phyloP scores from a whole-genome alignment of 352 stramenopile species.

The Pythium periplocum region DNA sequence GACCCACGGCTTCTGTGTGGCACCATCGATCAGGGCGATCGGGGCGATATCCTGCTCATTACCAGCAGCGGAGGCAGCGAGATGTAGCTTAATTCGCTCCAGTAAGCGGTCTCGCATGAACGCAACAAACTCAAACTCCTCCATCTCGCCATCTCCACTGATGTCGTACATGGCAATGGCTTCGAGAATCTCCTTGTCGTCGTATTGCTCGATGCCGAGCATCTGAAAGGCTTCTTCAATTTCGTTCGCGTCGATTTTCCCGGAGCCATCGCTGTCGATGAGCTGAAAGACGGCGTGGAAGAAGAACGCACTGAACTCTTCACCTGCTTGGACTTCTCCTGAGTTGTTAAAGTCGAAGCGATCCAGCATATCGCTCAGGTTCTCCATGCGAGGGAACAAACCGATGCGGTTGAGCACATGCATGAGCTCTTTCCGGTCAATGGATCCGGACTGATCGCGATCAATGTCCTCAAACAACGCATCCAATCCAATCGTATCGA shows the following conservation, averaged over 20 bases:
- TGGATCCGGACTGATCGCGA: constrained; percentile 45
- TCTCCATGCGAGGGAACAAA: constrained; percentile 47
- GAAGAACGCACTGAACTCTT: constrained; percentile 63
- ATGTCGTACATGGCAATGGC: constrained; percentile 73
- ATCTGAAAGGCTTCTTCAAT: constrained; percentile 70
- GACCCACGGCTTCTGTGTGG: constrained; percentile 59
- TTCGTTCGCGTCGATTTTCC: constrained; percentile 74
- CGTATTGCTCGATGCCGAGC: constrained; percentile 51
- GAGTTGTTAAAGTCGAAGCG: constrained; percentile 49
- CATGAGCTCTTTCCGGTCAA: constrained; percentile 58
- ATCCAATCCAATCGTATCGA: constrained; percentile 55
- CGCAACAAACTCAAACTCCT: constrained; percentile 77
- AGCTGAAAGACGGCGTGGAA: constrained; percentile 73
- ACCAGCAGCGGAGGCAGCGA: constrained; percentile 16
- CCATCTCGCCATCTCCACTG: constrained; percentile 70
- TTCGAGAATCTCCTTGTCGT: constrained; percentile 55
- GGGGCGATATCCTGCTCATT: constrained; percentile 6
- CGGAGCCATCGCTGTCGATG: constrained; percentile 66
- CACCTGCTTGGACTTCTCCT: constrained; percentile 34
- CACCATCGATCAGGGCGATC: constrained; percentile 36
- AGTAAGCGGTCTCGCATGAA: constrained; percentile 70
- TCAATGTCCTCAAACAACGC: constrained; percentile 55
- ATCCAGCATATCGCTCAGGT: constrained; percentile 36
- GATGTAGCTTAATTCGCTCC: constrained; percentile 48
- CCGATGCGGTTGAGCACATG: constrained; percentile 59